phyloP scores from a whole-genome alignment of 2,329 filamentous ascomycete genomes.

The Orbilia quercus region DNA sequence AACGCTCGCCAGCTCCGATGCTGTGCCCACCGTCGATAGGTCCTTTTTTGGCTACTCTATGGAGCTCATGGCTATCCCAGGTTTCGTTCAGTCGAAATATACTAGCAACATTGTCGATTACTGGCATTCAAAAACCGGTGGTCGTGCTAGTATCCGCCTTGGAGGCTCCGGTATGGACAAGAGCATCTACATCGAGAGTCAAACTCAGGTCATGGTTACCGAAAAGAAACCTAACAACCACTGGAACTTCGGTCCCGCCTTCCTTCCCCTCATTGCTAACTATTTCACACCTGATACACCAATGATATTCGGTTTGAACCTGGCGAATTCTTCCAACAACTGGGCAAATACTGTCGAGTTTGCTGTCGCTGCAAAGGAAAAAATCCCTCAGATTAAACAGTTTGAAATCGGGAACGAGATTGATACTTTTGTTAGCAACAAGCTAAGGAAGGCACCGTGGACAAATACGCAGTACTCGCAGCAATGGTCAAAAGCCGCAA shows the following conservation, averaged over 20 bases:
- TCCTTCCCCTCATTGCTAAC: slow-evolving; percentile 7
- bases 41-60: slow-evolving; percentile 47
- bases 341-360: slow-evolving; percentile 46
- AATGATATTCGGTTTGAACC: slow-evolving; percentile 43
- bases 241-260: slow-evolving; percentile 29
- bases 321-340: slow-evolving; percentile 38
- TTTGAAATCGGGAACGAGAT: slow-evolving; percentile 50
- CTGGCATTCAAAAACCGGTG: slow-evolving; percentile 42
- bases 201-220: slow-evolving; percentile 13
- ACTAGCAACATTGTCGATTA: slow-evolving; percentile 29
- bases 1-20: slow-evolving; percentile 24
- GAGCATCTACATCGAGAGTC: slow-evolving; percentile 13
- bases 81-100: slow-evolving; percentile 5
- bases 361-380: slow-evolving; percentile 23
- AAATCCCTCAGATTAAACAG: slow-evolving; percentile 28
- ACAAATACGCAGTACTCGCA: slow-evolving; percentile 10
- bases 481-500: slow-evolving; percentile 36
- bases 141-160: slow-evolving; percentile 32
- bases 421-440: slow-evolving; percentile 37
- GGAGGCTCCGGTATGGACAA: slow-evolving; percentile 51
- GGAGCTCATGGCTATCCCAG: slow-evolving; percentile 20
- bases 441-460: slow-evolving; percentile 23
- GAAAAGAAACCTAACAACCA: not conserved
- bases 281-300: slow-evolving; percentile 48
- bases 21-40: slow-evolving; percentile 40